Evolutionary conservation across 164 flowering plant species (phyloP).

Genomic region (Berberis vulgaris): DNA sequence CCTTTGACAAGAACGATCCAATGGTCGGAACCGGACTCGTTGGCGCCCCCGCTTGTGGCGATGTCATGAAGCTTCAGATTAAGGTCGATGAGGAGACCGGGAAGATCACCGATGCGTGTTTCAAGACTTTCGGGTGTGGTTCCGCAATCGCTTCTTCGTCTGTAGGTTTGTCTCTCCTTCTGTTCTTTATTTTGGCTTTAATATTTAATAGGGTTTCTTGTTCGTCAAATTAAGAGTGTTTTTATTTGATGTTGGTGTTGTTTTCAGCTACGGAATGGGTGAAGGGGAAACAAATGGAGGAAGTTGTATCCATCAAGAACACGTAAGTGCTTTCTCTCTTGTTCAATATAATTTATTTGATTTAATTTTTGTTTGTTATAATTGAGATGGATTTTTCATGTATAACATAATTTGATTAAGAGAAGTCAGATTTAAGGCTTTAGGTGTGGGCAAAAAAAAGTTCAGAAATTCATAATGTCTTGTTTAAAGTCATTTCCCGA

Average conservation of each 20-base stretch:
- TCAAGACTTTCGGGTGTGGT: constrained; percentile 53
- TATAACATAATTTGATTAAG: no score
- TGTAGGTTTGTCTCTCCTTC: constrained; percentile 30
- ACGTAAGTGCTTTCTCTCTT: constrained; percentile 15
- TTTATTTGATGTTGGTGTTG: constrained; percentile 3
- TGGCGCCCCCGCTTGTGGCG: constrained; percentile 36
- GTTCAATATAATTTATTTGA: no score
- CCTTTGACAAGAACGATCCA: constrained; percentile 92
- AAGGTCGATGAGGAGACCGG: constrained; percentile 74
- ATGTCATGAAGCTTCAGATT: constrained; percentile 7
- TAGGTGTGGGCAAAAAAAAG: no score
- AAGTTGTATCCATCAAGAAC: constrained; percentile 47
- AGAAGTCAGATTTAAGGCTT: no score
- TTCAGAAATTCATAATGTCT: no score
- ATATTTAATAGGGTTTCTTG: no score
- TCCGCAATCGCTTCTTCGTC: constrained; percentile 71
- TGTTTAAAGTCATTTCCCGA: no score
- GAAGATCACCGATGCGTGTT: constrained; percentile 31
- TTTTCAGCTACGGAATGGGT: constrained; percentile 61
- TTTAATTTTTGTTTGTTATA: no score
- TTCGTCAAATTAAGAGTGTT: no score
- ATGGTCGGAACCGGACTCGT: constrained; percentile 90
- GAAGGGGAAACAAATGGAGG: constrained; percentile 57
- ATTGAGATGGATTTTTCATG: no score
- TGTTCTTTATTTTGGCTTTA: no score